These are phyloP conservation scores for Phaeosphaeriaceae sp. DNA, from an alignment of 2,329 filamentous ascomycete species.

Conservation along the genomic window DNA sequence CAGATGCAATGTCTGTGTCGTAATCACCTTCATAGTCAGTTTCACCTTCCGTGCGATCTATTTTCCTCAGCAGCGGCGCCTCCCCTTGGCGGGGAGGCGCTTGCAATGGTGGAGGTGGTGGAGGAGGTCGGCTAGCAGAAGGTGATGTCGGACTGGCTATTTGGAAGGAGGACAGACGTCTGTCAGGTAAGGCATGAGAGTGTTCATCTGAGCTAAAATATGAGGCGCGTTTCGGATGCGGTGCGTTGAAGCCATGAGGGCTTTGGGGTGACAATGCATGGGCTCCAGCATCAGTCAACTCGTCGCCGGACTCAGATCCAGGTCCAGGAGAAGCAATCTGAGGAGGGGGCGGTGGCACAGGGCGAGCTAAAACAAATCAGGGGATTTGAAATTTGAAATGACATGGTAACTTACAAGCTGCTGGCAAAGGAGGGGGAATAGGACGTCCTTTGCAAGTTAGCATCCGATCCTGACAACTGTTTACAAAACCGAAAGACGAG, in stretches of 20 bases:
- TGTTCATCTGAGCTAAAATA: slow-evolving; percentile 50
- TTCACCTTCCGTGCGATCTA: slow-evolving; percentile 76
- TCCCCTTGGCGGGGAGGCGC: slow-evolving; percentile 48
- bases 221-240: slow-evolving; percentile 48
- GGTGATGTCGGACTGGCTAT: slow-evolving; percentile 45
- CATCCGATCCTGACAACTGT: background rate
- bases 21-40: slow-evolving; percentile 98
- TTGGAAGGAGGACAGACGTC: slow-evolving; percentile 62
- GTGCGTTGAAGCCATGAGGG: slow-evolving; percentile 34
- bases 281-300: slow-evolving; percentile 60
- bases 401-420: slow-evolving; percentile 36
- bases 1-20: slow-evolving; percentile 95
- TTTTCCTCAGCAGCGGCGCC: slow-evolving; percentile 35
- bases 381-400: background rate
- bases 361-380: slow-evolving; percentile 61
- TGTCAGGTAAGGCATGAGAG: slow-evolving; percentile 32
- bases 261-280: slow-evolving; percentile 37
- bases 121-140: slow-evolving; percentile 49
- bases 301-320: slow-evolving; percentile 89
- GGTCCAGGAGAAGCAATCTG: slow-evolving; percentile 70
- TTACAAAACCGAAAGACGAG: background rate
- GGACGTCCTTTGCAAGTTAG: slow-evolving; percentile 50
- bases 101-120: slow-evolving; percentile 55
- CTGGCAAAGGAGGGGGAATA: slow-evolving; percentile 45
- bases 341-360: slow-evolving; percentile 62